Evolutionary conservation across 2,329 filamentous ascomycete genomes (phyloP).

Genomic region (Madurella fahalii): DNA sequence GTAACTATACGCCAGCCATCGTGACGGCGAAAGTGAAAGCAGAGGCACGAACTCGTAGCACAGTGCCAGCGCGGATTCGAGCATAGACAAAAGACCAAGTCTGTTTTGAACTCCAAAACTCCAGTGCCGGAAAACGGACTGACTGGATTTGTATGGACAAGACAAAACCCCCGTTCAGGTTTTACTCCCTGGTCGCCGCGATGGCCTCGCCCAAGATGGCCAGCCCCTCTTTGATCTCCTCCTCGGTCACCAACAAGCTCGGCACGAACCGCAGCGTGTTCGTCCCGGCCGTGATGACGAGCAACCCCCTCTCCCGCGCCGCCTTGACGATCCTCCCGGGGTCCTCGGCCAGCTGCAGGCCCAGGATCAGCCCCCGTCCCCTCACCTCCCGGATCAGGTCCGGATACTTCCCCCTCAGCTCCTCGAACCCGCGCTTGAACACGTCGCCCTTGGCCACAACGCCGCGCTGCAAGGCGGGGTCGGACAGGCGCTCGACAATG

Average conservation of each 20-base stretch:
- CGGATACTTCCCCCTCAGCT: slow-evolving; percentile 52
- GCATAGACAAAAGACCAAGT: too few relatives aligned
- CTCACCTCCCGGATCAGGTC: slow-evolving; percentile 72
- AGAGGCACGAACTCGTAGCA: too few relatives aligned
- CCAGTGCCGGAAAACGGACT: too few relatives aligned
- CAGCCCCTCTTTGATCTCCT: slow-evolving; percentile 75
- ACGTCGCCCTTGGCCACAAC: slow-evolving; percentile 63
- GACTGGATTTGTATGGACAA: too few relatives aligned
- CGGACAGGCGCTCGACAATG: slow-evolving; percentile 72
- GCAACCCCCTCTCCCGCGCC: slow-evolving; percentile 77
- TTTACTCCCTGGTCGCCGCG: slow-evolving; percentile 32
- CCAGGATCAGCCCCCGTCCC: slow-evolving; percentile 80
- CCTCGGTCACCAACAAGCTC: slow-evolving; percentile 72
- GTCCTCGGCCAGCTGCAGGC: slow-evolving; percentile 74
- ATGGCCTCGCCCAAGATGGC: slow-evolving; percentile 69
- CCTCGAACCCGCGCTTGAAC: slow-evolving; percentile 46
- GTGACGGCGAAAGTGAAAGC: too few relatives aligned
- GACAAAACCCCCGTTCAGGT: neutral
- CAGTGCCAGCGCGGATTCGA: too few relatives aligned
- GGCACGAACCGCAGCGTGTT: slow-evolving; percentile 93
- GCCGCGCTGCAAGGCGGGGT: slow-evolving; percentile 62
- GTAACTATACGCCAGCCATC: too few relatives aligned
- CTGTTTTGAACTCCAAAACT: too few relatives aligned
- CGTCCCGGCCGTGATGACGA: slow-evolving; percentile 88
- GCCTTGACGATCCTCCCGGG: slow-evolving; percentile 73